Percentiles rank a stretch among this genome's conserved stretches.
phyloP scores from a whole-genome alignment of 768 basidiomycete genomes.

The Tephrocybe sp. region DNA sequence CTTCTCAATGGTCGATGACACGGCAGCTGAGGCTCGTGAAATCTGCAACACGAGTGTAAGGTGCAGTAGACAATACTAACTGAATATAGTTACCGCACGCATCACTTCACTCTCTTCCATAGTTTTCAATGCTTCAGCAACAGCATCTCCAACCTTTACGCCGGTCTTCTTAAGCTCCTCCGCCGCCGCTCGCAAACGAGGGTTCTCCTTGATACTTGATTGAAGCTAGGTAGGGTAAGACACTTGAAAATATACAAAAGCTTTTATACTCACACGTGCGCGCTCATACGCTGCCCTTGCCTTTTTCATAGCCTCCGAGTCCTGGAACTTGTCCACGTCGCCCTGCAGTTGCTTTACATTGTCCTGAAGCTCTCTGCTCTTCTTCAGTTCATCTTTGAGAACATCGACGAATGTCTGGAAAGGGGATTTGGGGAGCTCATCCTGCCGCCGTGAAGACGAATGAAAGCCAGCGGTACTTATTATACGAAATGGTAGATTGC shows the following conservation, averaged over 20 bases:
- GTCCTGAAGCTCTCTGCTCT: constrained; percentile 93
- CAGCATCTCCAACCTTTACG: constrained; percentile 91
- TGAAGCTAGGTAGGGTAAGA: constrained; percentile 56
- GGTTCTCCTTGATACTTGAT: constrained; percentile 95
- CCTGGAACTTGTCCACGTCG: constrained; percentile 96
- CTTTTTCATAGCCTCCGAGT: constrained; percentile 92
- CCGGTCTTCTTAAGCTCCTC: constrained; percentile 90
- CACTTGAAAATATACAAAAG: constrained; percentile 5
- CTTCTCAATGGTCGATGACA: constrained; percentile 81
- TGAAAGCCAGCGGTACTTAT: constrained; percentile 45
- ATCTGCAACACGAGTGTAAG: constrained; percentile 46
- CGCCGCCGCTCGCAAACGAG: constrained; percentile 84
- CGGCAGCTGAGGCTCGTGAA: constrained; percentile 78
- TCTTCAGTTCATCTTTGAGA: constrained; percentile 85
- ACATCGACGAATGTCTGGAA: constrained; percentile 97
- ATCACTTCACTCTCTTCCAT: constrained; percentile 96
- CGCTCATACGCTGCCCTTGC: constrained; percentile 92
- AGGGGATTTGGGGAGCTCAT: constrained; percentile 84
- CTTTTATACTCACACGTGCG: constrained; percentile 68
- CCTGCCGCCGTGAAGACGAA: constrained; percentile 55
- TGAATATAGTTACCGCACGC: constrained; percentile 60
- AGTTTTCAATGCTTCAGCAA: constrained; percentile 83
- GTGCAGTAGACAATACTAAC: not conserved
- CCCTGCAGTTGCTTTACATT: constrained; percentile 97
- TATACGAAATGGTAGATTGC: constrained; percentile 41